Percentiles rank a stretch among this genome's conserved stretches.
These are phyloP conservation scores for Tolypocladium album DNA, from an alignment of 2,329 filamentous ascomycete genomes.

Conservation along the genomic window DNA sequence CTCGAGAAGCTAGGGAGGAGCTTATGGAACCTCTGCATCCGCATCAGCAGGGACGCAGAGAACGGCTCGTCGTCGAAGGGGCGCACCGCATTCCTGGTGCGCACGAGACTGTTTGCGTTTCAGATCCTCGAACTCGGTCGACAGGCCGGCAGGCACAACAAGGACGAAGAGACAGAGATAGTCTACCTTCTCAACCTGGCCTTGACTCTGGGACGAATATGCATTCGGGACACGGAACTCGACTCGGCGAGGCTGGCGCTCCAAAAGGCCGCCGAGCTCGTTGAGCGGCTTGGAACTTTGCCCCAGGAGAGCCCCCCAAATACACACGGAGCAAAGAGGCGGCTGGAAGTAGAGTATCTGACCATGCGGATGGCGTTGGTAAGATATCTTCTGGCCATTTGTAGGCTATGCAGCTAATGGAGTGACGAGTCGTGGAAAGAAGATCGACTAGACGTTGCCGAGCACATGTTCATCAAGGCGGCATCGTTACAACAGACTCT, in stretches of 20 bases:
- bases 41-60: conserved; percentile 24
- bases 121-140: conserved; percentile 50
- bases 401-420: conserved; percentile 6
- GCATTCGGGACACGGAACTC: conserved; percentile 39
- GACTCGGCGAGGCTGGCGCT: conserved; percentile 50
- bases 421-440: conserved; percentile 59
- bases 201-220: conserved; percentile 50
- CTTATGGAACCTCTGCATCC: conserved; percentile 58
- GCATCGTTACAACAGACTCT: conserved; percentile 25
- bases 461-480: conserved; percentile 62
- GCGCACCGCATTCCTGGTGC: conserved; percentile 20
- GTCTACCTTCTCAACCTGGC: conserved; percentile 55
- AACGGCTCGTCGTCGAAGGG: conserved; percentile 10
- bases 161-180: conserved; percentile 22
- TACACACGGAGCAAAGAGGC: conserved; percentile 6
- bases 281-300: conserved; percentile 10
- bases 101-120: conserved; percentile 49
- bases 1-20: conserved; percentile 46
- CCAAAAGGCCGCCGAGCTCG: conserved; percentile 51
- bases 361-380: conserved; percentile 58
- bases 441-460: conserved; percentile 61
- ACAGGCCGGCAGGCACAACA: conserved; percentile 20
- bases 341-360: conserved; percentile 50
- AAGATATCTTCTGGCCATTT: conserved; percentile 13
- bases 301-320: neutral